Percentiles rank a stretch among this genome's conserved stretches.
Evolutionary conservation across 768 basidiomycete genomes (phyloP).

Genomic region (Calocybe indica): DNA sequence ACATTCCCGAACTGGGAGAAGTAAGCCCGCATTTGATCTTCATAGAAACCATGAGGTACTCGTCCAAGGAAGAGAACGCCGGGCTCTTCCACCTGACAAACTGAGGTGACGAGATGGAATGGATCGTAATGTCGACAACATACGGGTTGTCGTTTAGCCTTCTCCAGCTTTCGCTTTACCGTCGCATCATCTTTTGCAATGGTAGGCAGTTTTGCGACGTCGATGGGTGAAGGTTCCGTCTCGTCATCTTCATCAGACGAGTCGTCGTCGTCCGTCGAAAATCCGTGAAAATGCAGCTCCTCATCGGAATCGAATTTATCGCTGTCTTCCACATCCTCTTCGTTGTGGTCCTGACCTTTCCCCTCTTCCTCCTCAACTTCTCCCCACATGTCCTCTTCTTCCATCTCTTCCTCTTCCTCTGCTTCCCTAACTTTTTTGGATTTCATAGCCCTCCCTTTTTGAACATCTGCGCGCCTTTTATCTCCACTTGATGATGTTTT

Average conservation of each 20-base stretch:
- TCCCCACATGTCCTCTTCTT: constrained; percentile 13
- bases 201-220: constrained; percentile 73
- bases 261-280: constrained; percentile 70
- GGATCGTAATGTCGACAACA: constrained; percentile 17
- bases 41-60: constrained; percentile 96
- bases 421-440: constrained; percentile 12
- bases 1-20: constrained; percentile 94
- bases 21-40: constrained; percentile 88
- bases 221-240: constrained; percentile 47
- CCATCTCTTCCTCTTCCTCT: constrained; percentile 11
- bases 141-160: constrained; percentile 63
- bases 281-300: constrained; percentile 54
- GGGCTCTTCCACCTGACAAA: constrained; percentile 44
- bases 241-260: constrained; percentile 74
- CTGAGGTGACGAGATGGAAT: neutral
- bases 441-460: constrained; percentile 19
- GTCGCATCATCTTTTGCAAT: constrained; percentile 83
- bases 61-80: constrained; percentile 89
- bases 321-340: constrained; percentile 7
- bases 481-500: constrained; percentile 1
- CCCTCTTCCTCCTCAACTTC: constrained; percentile 14
- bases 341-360: constrained; percentile 26
- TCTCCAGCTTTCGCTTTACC: constrained; percentile 61
- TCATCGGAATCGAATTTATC: constrained; percentile 17
- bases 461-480: constrained; percentile 6